These are phyloP conservation scores for Parastagonospora avenae DNA, from an alignment of 2,329 filamentous ascomycete genomes.

Conservation along the genomic window DNA sequence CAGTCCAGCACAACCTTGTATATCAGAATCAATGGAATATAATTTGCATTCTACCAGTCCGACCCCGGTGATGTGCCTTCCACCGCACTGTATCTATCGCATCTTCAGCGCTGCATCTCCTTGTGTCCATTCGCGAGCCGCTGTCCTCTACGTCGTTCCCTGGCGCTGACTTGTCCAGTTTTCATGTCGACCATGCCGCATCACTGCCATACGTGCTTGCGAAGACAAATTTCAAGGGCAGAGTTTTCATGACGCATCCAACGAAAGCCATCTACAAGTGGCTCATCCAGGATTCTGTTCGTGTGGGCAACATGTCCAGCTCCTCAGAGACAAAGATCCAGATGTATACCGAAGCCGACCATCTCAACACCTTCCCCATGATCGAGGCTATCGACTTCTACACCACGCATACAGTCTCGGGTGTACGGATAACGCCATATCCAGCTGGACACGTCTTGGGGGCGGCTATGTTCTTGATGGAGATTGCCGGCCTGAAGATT, in stretches of 20 bases:
- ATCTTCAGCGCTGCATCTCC: constrained; percentile 1
- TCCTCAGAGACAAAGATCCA: constrained; percentile 67
- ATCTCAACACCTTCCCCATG: constrained; percentile 87
- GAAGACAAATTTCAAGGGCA: constrained; percentile 96
- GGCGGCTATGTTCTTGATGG: constrained; percentile 96
- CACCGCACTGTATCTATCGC: constrained; percentile 28
- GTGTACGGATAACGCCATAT: constrained; percentile 94
- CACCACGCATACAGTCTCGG: constrained; percentile 95
- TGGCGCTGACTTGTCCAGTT: constrained; percentile 63
- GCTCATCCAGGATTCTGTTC: constrained; percentile 96
- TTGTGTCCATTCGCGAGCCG: neutral
- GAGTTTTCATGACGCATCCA: constrained; percentile 98
- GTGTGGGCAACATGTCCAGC: constrained; percentile 74
- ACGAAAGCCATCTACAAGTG: constrained; percentile 99
- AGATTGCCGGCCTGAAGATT: constrained; percentile 95
- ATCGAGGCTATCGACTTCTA: constrained; percentile 99
- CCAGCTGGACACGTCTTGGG: constrained; percentile 97
- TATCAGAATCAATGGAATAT: constrained; percentile 50
- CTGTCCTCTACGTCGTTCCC: neutral
- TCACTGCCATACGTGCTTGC: constrained; percentile 96
- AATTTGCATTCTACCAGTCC: constrained; percentile 42
- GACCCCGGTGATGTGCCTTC: constrained; percentile 44
- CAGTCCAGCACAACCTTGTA: constrained; percentile 36
- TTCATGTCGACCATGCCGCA: constrained; percentile 97
- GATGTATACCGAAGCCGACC: constrained; percentile 94